Percentiles rank a stretch among this genome's conserved stretches.
phyloP scores from a whole-genome alignment of 768 basidiomycete genomes.

The Russula earlei region DNA sequence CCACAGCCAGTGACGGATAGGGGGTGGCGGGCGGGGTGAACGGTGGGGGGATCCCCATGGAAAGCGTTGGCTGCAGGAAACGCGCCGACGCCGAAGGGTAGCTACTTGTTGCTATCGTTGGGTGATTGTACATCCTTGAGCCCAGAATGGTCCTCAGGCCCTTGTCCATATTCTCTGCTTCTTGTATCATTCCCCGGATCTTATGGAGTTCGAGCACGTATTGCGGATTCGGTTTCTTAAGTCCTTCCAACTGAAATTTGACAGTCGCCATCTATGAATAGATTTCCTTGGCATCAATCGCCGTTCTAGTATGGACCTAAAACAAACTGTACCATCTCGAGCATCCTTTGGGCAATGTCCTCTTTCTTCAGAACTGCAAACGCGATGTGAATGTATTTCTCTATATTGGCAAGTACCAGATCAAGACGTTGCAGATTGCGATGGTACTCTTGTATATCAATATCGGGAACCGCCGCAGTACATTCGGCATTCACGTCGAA shows the following conservation, averaged over 20 bases:
- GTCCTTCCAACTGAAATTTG: constrained; percentile 8
- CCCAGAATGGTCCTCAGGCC: constrained; percentile 4
- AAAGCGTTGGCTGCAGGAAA: background rate
- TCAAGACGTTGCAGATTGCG: constrained; percentile 11
- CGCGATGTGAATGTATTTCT: constrained; percentile 7
- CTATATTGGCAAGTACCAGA: background rate
- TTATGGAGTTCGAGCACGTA: constrained; percentile 14
- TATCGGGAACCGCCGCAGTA: background rate
- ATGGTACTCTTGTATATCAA: constrained; percentile 3
- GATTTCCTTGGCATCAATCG: background rate
- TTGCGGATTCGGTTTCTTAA: constrained; percentile 1
- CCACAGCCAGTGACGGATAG: too few relatives aligned
- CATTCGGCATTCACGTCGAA: too few relatives aligned
- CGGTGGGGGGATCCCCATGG: background rate
- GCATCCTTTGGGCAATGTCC: background rate
- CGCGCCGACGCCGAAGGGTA: too few relatives aligned
- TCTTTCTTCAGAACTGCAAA: background rate
- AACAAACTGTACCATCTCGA: constrained; percentile 1
- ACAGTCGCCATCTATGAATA: background rate
- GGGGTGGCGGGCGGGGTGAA: too few relatives aligned
- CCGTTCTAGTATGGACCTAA: background rate
- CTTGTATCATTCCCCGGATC: constrained; percentile 17
- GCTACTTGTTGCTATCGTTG: too few relatives aligned
- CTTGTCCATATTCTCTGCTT: constrained; percentile 13
- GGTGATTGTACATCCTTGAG: background rate